Percentiles rank a stretch among this genome's conserved stretches.
These are phyloP conservation scores for Kwoniella shandongensis DNA, from an alignment of 768 basidiomycete species.

Conservation along the genomic window DNA sequence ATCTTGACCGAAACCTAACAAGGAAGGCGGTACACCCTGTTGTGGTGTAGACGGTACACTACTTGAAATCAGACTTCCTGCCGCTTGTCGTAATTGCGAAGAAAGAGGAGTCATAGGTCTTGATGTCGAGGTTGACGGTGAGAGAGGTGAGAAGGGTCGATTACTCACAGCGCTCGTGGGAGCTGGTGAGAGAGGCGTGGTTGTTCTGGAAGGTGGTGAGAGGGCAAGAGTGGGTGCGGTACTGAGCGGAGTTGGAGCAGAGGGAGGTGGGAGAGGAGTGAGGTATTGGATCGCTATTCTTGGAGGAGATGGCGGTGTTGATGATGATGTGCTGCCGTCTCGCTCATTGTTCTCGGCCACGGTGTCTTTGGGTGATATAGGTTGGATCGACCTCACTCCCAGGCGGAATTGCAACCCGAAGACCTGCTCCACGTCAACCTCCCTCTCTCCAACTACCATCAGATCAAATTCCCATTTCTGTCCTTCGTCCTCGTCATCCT, in stretches of 20 bases:
- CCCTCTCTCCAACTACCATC: slow-evolving; percentile 12
- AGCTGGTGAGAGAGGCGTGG: slow-evolving; percentile 17
- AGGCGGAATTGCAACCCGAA: slow-evolving; percentile 26
- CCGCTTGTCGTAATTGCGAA: slow-evolving; percentile 34
- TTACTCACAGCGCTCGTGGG: background rate
- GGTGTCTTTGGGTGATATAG: background rate
- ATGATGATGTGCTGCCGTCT: background rate
- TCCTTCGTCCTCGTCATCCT: slow-evolving; percentile 1
- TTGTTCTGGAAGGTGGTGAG: slow-evolving; percentile 9
- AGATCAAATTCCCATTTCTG: slow-evolving; percentile 42
- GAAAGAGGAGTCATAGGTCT: slow-evolving; percentile 29
- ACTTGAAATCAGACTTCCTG: background rate
- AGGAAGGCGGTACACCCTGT: too few species aligned
- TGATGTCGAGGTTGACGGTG: background rate
- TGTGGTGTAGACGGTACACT: too few species aligned
- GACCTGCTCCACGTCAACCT: slow-evolving; percentile 26
- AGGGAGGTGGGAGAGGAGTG: slow-evolving; percentile 4
- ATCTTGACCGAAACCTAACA: background rate
- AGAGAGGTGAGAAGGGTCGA: slow-evolving; percentile 4
- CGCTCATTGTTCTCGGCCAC: background rate
- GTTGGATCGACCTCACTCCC: slow-evolving; percentile 15
- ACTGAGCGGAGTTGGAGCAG: background rate
- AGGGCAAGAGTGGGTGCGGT: slow-evolving; percentile 7
- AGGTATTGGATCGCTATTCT: slow-evolving; percentile 36
- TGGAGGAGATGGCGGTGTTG: slow-evolving; percentile 13